Conservation (phyloP, 2,329 filamentous ascomycete genomes). For the Calycina herbarum region DNA sequence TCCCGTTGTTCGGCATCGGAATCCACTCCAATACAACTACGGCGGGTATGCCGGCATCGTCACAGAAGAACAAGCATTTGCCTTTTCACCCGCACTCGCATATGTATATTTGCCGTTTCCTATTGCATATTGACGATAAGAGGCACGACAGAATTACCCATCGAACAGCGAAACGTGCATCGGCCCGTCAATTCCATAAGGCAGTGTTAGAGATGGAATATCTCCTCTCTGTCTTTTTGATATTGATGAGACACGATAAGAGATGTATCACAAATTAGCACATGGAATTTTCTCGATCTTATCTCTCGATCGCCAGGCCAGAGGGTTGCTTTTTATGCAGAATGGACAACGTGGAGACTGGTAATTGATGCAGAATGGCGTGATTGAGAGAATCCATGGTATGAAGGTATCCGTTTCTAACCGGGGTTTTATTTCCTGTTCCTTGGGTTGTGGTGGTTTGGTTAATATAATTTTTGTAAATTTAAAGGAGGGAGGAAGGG, state of each 20-base stretch:
- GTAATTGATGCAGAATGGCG: background rate
- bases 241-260: background rate
- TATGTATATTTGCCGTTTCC: background rate
- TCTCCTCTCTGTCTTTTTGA: background rate
- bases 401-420: background rate
- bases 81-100: background rate
- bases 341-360: background rate
- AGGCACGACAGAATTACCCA: background rate
- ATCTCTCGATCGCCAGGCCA: background rate
- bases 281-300: background rate
- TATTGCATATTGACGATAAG: background rate
- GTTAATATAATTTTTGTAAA: too few species aligned
- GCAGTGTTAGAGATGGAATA: background rate
- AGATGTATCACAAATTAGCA: background rate
- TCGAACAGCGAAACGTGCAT: background rate
- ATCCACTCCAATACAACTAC: constrained; percentile 2
- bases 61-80: background rate
- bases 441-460: too few species aligned
- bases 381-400: background rate
- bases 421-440: background rate
- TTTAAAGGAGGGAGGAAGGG: too few species aligned
- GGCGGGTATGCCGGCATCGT: background rate
- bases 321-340: background rate
- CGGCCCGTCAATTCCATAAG: too few species aligned
- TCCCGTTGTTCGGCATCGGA: background rate